Conservation (phyloP, 768 basidiomycete genomes). For the Mycena capillaripes region DNA sequence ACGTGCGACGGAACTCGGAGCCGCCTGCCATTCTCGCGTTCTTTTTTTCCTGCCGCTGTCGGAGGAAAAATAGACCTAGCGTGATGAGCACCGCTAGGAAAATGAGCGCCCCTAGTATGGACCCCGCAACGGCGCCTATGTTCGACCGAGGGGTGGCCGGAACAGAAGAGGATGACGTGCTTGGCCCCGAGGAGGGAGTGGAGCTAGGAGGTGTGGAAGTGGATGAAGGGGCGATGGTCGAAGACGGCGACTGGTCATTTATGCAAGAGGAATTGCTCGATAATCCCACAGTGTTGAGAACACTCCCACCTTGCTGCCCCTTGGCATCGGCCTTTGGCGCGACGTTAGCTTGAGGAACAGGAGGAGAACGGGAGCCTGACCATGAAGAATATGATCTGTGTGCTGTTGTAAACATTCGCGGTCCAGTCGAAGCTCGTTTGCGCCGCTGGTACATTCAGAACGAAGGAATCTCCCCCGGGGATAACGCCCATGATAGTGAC, state of each 20-base stretch:
- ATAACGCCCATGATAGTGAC: conserved; percentile 71
- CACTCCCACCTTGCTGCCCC: conserved; percentile 1
- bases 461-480: conserved; percentile 69
- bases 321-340: conserved; percentile 23
- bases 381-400: conserved; percentile 70
- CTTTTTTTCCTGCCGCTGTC: conserved; percentile 47
- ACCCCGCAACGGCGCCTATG: conserved; percentile 64
- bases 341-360: neutral
- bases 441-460: conserved; percentile 53
- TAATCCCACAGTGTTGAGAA: conserved; percentile 5
- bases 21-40: conserved; percentile 44
- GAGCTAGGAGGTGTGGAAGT: conserved; percentile 35
- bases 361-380: conserved; percentile 51
- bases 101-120: conserved; percentile 66
- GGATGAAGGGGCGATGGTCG: conserved; percentile 29
- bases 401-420: conserved; percentile 70
- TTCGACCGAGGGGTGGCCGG: conserved; percentile 41
- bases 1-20: conserved; percentile 40
- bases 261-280: conserved; percentile 39
- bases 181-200: conserved; percentile 14
- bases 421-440: conserved; percentile 65
- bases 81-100: conserved; percentile 67
- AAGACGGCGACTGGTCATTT: conserved; percentile 36
- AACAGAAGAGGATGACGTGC: conserved; percentile 35
- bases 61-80: conserved; percentile 66